Evolutionary conservation across 257 asterid species (phyloP).

Genomic region (Coffea canephora): DNA sequence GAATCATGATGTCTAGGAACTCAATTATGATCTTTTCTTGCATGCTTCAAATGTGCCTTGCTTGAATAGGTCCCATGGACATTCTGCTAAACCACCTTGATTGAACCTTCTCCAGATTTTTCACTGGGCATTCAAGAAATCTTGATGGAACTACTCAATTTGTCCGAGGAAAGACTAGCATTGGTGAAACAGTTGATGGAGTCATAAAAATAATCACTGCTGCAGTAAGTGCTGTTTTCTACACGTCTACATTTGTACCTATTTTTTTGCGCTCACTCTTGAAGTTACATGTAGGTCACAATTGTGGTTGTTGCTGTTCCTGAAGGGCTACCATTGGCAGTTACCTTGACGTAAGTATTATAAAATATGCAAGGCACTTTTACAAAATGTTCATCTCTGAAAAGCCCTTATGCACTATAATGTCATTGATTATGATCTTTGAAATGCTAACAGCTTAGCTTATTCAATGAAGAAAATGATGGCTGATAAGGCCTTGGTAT

Average conservation of each 20-base stretch:
- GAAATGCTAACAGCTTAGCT: constrained; percentile 67
- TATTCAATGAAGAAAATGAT: constrained; percentile 99
- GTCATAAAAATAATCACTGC: constrained; percentile 72
- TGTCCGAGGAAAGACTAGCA: constrained; percentile 59
- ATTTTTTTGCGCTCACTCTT: constrained; percentile 29
- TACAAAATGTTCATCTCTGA: background rate
- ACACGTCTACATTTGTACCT: constrained; percentile 3
- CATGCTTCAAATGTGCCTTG: background rate
- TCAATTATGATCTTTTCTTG: background rate
- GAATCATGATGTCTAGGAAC: background rate
- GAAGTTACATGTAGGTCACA: constrained; percentile 67
- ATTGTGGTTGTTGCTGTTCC: constrained; percentile 98
- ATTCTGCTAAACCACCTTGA: background rate
- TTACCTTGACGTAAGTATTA: constrained; percentile 83
- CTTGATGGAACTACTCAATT: constrained; percentile 77
- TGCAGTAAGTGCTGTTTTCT: constrained; percentile 66
- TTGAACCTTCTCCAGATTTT: constrained; percentile 48
- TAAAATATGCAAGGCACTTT: constrained; percentile 1
- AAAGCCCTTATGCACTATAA: constrained; percentile 10
- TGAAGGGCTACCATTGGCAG: constrained; percentile 98
- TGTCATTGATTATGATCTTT: constrained; percentile 23
- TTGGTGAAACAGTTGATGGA: constrained; percentile 53
- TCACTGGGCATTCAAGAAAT: constrained; percentile 73
- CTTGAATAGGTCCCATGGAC: background rate
- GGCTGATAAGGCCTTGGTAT: constrained; percentile 98